Percentiles rank a stretch among this genome's conserved stretches.
Conservation (phyloP, 139 green algal species). For the Haematococcus lacustris region DNA sequence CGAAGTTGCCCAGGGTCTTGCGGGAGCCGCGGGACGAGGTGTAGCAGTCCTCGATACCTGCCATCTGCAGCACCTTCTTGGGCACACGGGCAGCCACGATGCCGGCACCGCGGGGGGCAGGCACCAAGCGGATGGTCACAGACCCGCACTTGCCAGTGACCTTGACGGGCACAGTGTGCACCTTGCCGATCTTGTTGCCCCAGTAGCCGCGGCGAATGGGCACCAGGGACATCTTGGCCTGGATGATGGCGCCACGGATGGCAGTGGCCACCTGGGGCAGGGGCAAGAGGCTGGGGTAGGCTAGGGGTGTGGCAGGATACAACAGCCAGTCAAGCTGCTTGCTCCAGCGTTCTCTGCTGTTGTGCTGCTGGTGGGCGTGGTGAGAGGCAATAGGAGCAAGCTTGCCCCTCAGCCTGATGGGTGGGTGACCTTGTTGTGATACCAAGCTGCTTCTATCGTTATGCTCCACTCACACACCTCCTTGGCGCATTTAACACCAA, state of each 20-base stretch:
- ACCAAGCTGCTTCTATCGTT: too few relatives aligned
- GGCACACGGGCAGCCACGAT: constrained; percentile 93
- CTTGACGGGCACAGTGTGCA: constrained; percentile 79
- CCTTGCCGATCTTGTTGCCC: constrained; percentile 95
- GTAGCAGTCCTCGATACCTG: constrained; percentile 99
- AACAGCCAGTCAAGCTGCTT: too few relatives aligned
- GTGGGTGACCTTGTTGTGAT: too few relatives aligned
- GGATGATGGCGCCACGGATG: constrained; percentile 96
- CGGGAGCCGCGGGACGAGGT: constrained; percentile 87
- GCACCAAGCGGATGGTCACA: constrained; percentile 93
- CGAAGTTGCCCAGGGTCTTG: constrained; percentile 98
- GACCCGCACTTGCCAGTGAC: constrained; percentile 94
- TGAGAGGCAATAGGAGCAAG: too few relatives aligned
- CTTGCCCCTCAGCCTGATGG: too few relatives aligned
- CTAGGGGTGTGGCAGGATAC: too few relatives aligned
- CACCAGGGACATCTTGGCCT: constrained; percentile 92
- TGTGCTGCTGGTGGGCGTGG: too few relatives aligned
- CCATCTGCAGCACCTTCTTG: constrained; percentile 99
- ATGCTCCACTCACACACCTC: too few relatives aligned
- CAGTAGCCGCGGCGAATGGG: constrained; percentile 97
- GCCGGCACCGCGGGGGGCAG: constrained; percentile 91
- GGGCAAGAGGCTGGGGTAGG: too few relatives aligned
- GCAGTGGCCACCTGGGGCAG: constrained; percentile 95
- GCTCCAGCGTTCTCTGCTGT: too few relatives aligned
- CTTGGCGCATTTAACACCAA: constrained; percentile 99